Evolutionary conservation across 305 asterid species (phyloP).

Genomic region (Fraxinus velutina): DNA sequence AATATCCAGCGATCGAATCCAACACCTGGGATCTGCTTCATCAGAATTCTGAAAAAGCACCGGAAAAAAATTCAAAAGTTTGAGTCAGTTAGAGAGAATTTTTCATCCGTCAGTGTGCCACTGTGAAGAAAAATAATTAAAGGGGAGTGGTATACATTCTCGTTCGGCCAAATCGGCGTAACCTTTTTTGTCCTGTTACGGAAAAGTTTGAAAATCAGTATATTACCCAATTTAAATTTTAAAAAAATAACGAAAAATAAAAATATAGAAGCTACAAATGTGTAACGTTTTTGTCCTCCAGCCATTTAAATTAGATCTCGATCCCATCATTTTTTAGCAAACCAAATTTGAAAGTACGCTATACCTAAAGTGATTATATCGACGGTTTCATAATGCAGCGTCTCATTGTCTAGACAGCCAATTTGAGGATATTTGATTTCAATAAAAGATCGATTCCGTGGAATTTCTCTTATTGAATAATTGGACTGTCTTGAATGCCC

Average conservation of each 20-base stretch:
- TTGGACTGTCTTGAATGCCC: neutral
- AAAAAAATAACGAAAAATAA: too few relatives aligned
- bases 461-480: neutral
- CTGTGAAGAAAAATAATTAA: neutral
- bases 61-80: conserved; percentile 13
- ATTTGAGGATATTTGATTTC: neutral
- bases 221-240: neutral
- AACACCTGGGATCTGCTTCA: conserved; percentile 37
- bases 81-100: conserved; percentile 11
- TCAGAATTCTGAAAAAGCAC: conserved; percentile 20
- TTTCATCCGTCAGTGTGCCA: conserved; percentile 22
- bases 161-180: neutral
- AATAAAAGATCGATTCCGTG: neutral
- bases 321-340: neutral
- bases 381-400: too few relatives aligned
- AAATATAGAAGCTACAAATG: neutral
- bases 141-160: neutral
- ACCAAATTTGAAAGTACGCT: neutral
- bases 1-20: conserved; percentile 32
- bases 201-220: neutral
- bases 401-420: neutral
- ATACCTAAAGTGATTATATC: neutral
- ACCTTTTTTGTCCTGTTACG: neutral
- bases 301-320: neutral
- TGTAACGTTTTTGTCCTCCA: neutral